Base-by-base conservation (phyloP, 1,284 basidiomycete genomes). In the Thelephora terrestris region DNA sequence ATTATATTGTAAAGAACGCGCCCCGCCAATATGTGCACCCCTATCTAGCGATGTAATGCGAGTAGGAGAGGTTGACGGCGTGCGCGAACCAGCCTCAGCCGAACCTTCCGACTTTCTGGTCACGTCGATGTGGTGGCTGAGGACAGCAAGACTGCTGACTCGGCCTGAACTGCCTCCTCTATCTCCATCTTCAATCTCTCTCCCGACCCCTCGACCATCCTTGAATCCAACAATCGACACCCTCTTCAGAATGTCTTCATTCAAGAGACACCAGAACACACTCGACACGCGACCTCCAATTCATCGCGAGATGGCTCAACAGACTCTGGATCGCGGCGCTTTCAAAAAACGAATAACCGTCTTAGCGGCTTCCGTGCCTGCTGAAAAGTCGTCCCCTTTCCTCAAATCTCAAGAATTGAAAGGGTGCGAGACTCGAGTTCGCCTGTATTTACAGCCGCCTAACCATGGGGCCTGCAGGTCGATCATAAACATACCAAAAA, bases 281-380 rank as follows among this genome's bases (percentile, higher is more conserved):
- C 48, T 84, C n/a, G 75, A 85, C 56, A 61, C 67, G 5, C 75
- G 78, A 12, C 78, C 79, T 21, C 83, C 84, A 0, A 25, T 53
- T 53, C 68, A 40, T 68, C 75, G 58, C 65, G 66, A 57, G 59
- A 60, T 61, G 66, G 74, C 61, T 61, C 60, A 56, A 50, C 63
- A 62, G 21, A 62, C 63, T 5, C 65, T 94, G 18, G 79, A 92
- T 67, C 77, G 74, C 50, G 58, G 64, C 48, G 72, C 71, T 14
- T 94, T 93, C 59, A 69, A 62, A 14, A 80, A 79, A 62, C 69
- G 71, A 0, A 56, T 92, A 2, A 68, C 76, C 14, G 70, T 91
- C 4, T 68, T 93, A 24, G 85, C 81, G 7, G 79, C 74, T 5
- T 73, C 78, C 23, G 71, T 90, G 10, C 71, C 78, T 25, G 75